Evolutionary conservation across 2,329 filamentous ascomycete species (phyloP), one percentile per base, ranked within the genome.

Genomic region (Apiospora kogelbergensis): DNA sequence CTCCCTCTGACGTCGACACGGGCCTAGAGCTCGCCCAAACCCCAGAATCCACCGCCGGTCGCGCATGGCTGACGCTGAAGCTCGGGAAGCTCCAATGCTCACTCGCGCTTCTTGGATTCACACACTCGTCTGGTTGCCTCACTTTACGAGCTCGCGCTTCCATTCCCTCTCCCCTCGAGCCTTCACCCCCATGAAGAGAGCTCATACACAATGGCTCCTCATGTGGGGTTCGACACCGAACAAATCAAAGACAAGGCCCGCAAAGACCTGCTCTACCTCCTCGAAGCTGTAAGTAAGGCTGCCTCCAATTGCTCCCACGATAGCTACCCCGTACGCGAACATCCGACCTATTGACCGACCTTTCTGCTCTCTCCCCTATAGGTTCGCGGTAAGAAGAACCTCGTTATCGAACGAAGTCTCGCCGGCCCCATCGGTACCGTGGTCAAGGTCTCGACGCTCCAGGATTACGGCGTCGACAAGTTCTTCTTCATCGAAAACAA

Each of bases 321-420:
- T 26, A 24, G 37, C 63, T 65, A 30, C 44, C n/a, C 20, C 44
- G 10, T 22, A 11, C 22, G 17, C 33, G 11, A 60, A 37, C 30
- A 22, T 66, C 44, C 69, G 68, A 63, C 67, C 68, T 63, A 64
- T 53, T 63, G 67, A 74, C 69, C 71, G 70, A 68, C 76, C 72
- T 57, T 69, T 20, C 4, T 37, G 26, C 69, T 70, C 71, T 65
- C 69, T n/a, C n/a, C n/a, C 22, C 71, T 67, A 71, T 78, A 99
- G 96, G 94, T 98, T 73, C 93, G 95, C 79, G 97, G 97, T 75
- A 99, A 98, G 89, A 99, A 99, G 87, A 98, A 98, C 78, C 86
- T 99, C 71, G 93, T 99, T 67, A 91, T 99, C 78, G 95, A 98
- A 80, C 93, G 92, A 81, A 91, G 91, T 75, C 87, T 99, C 75